Base-by-base conservation (phyloP, 1,284 basidiomycete genomes). In the Quambalaria eucalypti region DNA sequence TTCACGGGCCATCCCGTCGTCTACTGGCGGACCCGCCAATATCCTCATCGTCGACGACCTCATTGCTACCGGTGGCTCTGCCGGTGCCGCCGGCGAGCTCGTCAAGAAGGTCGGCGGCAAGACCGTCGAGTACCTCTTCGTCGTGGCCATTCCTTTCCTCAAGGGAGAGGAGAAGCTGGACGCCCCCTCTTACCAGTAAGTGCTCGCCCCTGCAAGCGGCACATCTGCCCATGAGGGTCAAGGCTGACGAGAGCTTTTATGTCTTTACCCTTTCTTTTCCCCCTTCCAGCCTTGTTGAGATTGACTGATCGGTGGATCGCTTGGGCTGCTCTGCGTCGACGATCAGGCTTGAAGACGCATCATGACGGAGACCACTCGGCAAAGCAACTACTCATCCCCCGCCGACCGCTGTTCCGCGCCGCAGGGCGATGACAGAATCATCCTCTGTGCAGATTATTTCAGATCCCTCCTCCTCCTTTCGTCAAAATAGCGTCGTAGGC, bases 41-140 rank as follows among this genome's bases (percentile, higher is more conserved):
- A 90, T 92, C 28, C 77, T 99, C 39, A 82, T 98, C 48, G 81
- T 99, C 29, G 95, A 99, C 77, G 95, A 99, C 77, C 81, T 99
- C 36, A 91, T 99, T 62, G 95, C 95, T 0, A 98, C 95, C 42
- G 90, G 90, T 59, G 95, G 95, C 6, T 96, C 91, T 16, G 95
- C 95, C 2, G 85, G 84, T 62, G 92, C 92, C 1, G 92, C 95
- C 8, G 92, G 91, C 52, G 84, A 95, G 66, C 86, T 99, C 26
- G 85, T 98, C 57, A 79, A 82, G 29, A 84, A 88, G 78, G 82
- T 84, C 62, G 89, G 90, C 36, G 90, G 86, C 55, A 85, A 85
- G 65, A 87, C 87, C 29, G 77, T 95, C 54, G 90, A 96, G 78
- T 96, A 96, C 79, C 78, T 98, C 65, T 98, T 98, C 79, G 85